Evolutionary conservation across 2,329 filamentous ascomycete genomes (phyloP).

Genomic region (Sphaceloma murrayae): DNA sequence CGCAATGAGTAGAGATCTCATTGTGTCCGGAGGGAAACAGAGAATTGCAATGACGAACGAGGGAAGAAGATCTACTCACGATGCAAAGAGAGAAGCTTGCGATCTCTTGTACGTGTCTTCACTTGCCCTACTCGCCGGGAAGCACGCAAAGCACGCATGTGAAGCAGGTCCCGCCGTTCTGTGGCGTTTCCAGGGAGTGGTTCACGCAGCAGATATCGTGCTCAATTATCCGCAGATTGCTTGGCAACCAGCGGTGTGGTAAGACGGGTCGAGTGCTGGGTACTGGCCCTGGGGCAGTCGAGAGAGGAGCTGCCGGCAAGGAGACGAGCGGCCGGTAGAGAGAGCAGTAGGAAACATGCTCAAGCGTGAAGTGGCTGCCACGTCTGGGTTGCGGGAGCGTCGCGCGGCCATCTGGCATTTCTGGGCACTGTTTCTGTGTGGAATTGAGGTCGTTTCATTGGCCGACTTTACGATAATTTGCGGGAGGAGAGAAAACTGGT

Average conservation of each 20-base stretch:
- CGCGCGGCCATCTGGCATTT: slow-evolving; percentile 5
- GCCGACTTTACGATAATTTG: neutral
- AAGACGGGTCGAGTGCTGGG: too few relatives aligned
- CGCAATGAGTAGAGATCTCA: neutral
- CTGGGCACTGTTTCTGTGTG: slow-evolving; percentile 2
- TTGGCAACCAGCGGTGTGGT: slow-evolving; percentile 11
- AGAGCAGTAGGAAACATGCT: slow-evolving; percentile 9
- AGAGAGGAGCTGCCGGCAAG: too few relatives aligned
- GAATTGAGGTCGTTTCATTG: slow-evolving; percentile 2
- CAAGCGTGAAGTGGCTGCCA: slow-evolving; percentile 4
- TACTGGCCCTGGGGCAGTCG: too few relatives aligned
- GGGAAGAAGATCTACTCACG: too few relatives aligned
- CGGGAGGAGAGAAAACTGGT: neutral
- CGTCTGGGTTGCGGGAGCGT: slow-evolving; percentile 9
- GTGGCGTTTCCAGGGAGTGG: neutral
- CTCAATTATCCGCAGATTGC: slow-evolving; percentile 8
- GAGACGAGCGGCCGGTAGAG: neutral
- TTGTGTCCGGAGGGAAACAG: neutral
- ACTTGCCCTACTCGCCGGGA: too few relatives aligned
- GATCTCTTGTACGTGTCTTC: neutral
- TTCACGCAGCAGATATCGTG: slow-evolving; percentile 1
- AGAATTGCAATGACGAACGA: neutral
- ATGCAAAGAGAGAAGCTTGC: too few relatives aligned
- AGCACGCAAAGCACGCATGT: too few relatives aligned
- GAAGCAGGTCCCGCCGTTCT: neutral